Base-by-base conservation (phyloP, 371 early-diverging fungal species). In the Mucor mucedo region DNA sequence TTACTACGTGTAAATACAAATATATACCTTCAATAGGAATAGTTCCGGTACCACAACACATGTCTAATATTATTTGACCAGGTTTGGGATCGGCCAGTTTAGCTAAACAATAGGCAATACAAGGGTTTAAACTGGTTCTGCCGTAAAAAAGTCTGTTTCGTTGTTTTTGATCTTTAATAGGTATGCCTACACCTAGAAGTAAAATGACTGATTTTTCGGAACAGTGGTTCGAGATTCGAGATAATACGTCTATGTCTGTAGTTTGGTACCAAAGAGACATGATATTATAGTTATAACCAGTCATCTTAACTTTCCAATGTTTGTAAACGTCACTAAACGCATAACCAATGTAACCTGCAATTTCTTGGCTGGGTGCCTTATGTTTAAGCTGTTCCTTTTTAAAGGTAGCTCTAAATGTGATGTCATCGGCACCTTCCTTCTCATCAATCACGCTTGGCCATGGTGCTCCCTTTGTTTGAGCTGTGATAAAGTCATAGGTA, bases 1-100 rank as follows among this genome's bases (percentile, higher is more conserved):
- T 4, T 44, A 44, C 40, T 35, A 21, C 33, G 32, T 44, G 9
- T 29, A 29, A 3, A 33, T 53, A n/a, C 38, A 29, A 3, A 16
- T 33, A n/a, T 13, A 11, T 44, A 69, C 73, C 71, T 66, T 71
- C 71, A 62, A 73, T 73, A 11, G 74, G 74, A 11, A 75, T 69
- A 55, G 71, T 71, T 7, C 61, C 74, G 4, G 80, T 79, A 11
- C 81, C 81, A 66, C 78, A 76, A 38, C 81, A 81, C 73, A 78
- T 78, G 58, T 81, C 81, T 27, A 81, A 55, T 0, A 81, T 60
- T 14, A 81, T 45, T 41, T 81, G 66, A 0, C 81, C 81, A 16
- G 76, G 70, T 48, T 64, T 44, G 30, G 81, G 78, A 29, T 75
- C 52, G 1, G 69, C 73, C 5, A 78, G 9, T 14, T 61, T 48